phyloP scores from a whole-genome alignment of 345 rosid species.

The Kernera saxatilis region DNA sequence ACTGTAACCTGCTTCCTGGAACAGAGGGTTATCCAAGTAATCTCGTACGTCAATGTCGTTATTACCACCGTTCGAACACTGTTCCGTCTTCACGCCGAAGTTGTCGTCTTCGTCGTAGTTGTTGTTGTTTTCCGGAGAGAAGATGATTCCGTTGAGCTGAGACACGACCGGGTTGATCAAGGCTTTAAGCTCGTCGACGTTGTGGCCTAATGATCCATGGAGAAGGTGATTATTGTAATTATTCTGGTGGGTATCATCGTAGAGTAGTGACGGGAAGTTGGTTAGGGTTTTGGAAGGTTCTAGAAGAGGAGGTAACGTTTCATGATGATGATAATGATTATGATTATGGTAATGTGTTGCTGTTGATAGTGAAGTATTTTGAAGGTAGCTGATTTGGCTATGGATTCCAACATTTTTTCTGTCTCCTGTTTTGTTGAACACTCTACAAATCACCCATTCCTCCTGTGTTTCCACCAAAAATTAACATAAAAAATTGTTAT shows the following conservation, averaged over 20 bases:
- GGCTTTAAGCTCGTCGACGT: constrained; percentile 47
- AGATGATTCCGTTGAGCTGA: constrained; percentile 31
- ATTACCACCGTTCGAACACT: constrained; percentile 32
- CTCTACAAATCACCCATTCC: constrained; percentile 96
- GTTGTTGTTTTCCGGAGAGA: constrained; percentile 35
- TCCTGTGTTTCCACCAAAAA: constrained; percentile 47
- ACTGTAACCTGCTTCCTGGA: constrained; percentile 42
- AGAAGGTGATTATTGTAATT: constrained; percentile 29
- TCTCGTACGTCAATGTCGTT: constrained; percentile 38
- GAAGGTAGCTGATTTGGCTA: constrained; percentile 34
- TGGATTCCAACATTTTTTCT: constrained; percentile 43
- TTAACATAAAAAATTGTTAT: not conserved
- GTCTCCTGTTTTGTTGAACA: constrained; percentile 68
- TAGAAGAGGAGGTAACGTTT: constrained; percentile 46
- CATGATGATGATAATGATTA: constrained; percentile 5
- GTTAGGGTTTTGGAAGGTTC: constrained; percentile 37
- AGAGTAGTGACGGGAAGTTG: constrained; percentile 29
- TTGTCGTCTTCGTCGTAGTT: constrained; percentile 32
- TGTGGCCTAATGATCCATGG: constrained; percentile 28
- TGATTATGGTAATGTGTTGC: constrained; percentile 14
- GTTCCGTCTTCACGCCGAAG: constrained; percentile 48
- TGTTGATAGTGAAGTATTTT: constrained; percentile 23
- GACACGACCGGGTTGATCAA: constrained; percentile 35
- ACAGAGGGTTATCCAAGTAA: constrained; percentile 45
- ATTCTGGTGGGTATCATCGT: constrained; percentile 31